phyloP scores from a whole-genome alignment of 192 early-diverging fungal genomes.

The Linderina pennispora region DNA sequence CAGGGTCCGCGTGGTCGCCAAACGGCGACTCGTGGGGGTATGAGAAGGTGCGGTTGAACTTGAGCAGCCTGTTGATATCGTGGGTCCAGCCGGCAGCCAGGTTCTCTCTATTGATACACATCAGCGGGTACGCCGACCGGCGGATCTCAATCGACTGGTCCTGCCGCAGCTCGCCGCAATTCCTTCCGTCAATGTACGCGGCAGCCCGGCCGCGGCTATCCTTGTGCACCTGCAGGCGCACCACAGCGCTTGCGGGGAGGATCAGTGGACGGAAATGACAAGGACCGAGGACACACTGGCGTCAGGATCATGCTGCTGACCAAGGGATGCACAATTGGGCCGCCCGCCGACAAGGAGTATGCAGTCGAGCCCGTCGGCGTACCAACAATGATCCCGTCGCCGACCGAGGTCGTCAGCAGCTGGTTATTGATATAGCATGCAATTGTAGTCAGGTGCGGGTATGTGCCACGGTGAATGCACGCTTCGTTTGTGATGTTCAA shows the following conservation, averaged over 20 bases:
- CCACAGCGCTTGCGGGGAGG: slow-evolving; percentile 60
- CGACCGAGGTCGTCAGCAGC: slow-evolving; percentile 76
- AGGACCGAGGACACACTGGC: slow-evolving; percentile 77
- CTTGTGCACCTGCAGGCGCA: slow-evolving; percentile 54
- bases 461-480: slow-evolving; percentile 76
- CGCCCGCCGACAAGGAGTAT: slow-evolving; percentile 81
- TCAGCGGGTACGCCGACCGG: slow-evolving; percentile 68
- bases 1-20: slow-evolving; percentile 5
- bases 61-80: slow-evolving; percentile 79
- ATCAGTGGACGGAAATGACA: slow-evolving; percentile 80
- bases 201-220: slow-evolving; percentile 59
- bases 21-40: slow-evolving; percentile 37
- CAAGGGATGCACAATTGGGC: slow-evolving; percentile 75
- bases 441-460: slow-evolving; percentile 75
- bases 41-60: slow-evolving; percentile 73
- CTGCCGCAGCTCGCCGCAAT: slow-evolving; percentile 60
- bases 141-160: slow-evolving; percentile 52
- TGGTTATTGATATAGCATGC: slow-evolving; percentile 77
- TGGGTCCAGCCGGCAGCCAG: slow-evolving; percentile 68
- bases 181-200: slow-evolving; percentile 73
- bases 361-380: slow-evolving; percentile 93
- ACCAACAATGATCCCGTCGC: slow-evolving; percentile 61
- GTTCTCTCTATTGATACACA: slow-evolving; percentile 65
- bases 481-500: slow-evolving; percentile 83
- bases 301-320: slow-evolving; percentile 69